These are phyloP conservation scores for Pulveroboletus sp. DNA, from an alignment of 768 basidiomycete genomes.

Conservation along the genomic window DNA sequence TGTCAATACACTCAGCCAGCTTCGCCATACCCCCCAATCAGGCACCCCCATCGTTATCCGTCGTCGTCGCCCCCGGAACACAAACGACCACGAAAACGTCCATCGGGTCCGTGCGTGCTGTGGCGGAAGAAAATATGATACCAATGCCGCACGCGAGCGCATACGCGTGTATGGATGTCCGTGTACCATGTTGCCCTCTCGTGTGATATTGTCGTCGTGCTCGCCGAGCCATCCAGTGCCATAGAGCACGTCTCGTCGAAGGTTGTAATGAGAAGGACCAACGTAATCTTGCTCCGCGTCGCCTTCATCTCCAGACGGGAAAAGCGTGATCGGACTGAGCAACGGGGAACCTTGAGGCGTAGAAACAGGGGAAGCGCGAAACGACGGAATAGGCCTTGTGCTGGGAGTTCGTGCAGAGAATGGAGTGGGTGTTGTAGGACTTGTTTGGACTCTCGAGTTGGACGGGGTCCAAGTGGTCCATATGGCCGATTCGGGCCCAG, in stretches of 20 bases:
- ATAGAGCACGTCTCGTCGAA: slow-evolving; percentile 35
- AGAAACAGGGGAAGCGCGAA: slow-evolving; percentile 34
- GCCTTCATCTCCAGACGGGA: slow-evolving; percentile 40
- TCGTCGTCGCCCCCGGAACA: slow-evolving; percentile 49
- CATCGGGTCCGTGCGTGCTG: slow-evolving; percentile 20
- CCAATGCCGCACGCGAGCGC: neutral
- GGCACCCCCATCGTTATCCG: slow-evolving; percentile 49
- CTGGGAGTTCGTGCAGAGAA: slow-evolving; percentile 39
- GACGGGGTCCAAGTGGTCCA: slow-evolving; percentile 42
- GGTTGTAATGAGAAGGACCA: slow-evolving; percentile 47
- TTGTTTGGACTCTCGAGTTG: slow-evolving; percentile 32
- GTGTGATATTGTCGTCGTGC: slow-evolving; percentile 6
- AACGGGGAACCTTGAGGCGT: slow-evolving; percentile 41
- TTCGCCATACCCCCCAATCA: slow-evolving; percentile 20
- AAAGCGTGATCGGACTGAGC: slow-evolving; percentile 34
- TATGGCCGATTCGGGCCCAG: slow-evolving; percentile 35
- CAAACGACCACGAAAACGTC: slow-evolving; percentile 49
- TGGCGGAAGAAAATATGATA: slow-evolving; percentile 38
- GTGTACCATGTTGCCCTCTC: neutral
- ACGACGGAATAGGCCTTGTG: slow-evolving; percentile 30
- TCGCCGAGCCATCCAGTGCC: slow-evolving; percentile 29
- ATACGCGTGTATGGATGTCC: neutral
- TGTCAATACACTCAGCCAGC: slow-evolving; percentile 8
- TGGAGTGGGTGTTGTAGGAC: slow-evolving; percentile 38
- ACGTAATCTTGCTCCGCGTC: slow-evolving; percentile 41